Percentiles rank a stretch among this genome's conserved stretches.
Conservation (phyloP, 2,329 filamentous ascomycete genomes). For the Onygena corvina region DNA sequence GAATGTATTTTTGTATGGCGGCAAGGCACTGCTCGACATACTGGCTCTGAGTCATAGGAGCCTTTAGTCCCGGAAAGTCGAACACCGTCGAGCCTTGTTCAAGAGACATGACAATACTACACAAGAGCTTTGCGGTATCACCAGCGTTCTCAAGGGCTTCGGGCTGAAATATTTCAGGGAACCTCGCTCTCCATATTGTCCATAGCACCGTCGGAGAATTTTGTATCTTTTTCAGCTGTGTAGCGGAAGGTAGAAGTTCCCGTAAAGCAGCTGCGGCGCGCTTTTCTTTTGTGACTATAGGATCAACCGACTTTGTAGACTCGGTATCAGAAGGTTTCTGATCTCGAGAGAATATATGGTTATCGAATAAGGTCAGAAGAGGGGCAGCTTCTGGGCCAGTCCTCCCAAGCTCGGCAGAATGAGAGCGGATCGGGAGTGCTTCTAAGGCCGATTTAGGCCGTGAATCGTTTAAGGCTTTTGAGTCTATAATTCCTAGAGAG, state of each 20-base stretch:
- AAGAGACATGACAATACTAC: slow-evolving; percentile 36
- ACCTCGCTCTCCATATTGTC: slow-evolving; percentile 25
- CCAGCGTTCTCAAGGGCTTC: slow-evolving; percentile 23
- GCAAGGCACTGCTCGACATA: slow-evolving; percentile 38
- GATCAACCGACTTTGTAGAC: neutral
- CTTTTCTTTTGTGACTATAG: slow-evolving; percentile 20
- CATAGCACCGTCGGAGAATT: slow-evolving; percentile 23
- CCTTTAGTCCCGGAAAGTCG: slow-evolving; percentile 27
- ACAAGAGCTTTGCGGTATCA: slow-evolving; percentile 32
- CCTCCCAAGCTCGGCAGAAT: slow-evolving; percentile 4
- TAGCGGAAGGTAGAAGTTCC: slow-evolving; percentile 25
- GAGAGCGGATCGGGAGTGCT: neutral
- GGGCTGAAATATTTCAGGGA: slow-evolving; percentile 23
- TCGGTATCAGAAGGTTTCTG: neutral
- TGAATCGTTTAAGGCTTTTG: neutral
- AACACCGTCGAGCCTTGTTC: slow-evolving; percentile 31
- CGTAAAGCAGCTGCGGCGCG: slow-evolving; percentile 21
- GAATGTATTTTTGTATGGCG: slow-evolving; percentile 38
- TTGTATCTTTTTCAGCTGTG: slow-evolving; percentile 26
- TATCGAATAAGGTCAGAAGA: slow-evolving; percentile 29
- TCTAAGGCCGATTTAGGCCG: neutral
- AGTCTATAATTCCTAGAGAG: neutral
- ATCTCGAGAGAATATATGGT: slow-evolving; percentile 22
- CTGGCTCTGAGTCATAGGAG: slow-evolving; percentile 32
- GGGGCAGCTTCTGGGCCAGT: slow-evolving; percentile 24